Evolutionary conservation across 2,329 filamentous ascomycete species (phyloP), one percentile per base, ranked within the genome.

Genomic region (Aspergillus vadensis): DNA sequence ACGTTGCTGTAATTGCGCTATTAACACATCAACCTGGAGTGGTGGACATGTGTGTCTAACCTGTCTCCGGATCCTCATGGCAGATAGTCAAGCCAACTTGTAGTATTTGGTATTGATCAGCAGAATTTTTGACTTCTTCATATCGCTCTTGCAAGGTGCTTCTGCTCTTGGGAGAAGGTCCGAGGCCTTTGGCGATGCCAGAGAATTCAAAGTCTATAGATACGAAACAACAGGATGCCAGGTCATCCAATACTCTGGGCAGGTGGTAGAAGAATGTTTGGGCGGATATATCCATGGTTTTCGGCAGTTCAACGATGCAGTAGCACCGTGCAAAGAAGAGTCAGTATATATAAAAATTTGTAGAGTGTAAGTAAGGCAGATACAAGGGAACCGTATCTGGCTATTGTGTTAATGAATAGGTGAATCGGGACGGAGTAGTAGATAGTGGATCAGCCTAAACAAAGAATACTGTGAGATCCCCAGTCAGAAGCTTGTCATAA

Each of bases 61-160:
- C 82, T 68, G 79, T 81, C 9, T 81, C 73, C 6, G 70, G 65
- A 70, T 87, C 81, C 70, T 89, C 85, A 55, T 79, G 78, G n/a
- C 85, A 85, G 67, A 86, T 84, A 0, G 88, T 90, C 59, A 90
- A 74, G n/a, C 88, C 88, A 57, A 89, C 75, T 69, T 90, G 88
- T 2, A 90, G 76, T 55, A 90, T 83, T 62, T 87, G 83, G 67
- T 86, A 90, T 41, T 81, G 82, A 62, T 88, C 82, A 3, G 87
- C 87, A 2, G 85, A 86, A 27, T 76, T 75, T 69, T 85, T 88
- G 59, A 81, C 80, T 63, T 90, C 86, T 10, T 78, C 74, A 69
- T 90, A 90, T 58, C 84, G 82, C 47, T 87, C 77, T 66, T 89
- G 83, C 2, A 90, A 74, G 3, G 81, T 82, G 32, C 81, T 80